Evolutionary conservation across 2,329 filamentous ascomycete genomes (phyloP), one percentile per base, ranked within the genome.

Genomic region (Colletotrichum liriopes): DNA sequence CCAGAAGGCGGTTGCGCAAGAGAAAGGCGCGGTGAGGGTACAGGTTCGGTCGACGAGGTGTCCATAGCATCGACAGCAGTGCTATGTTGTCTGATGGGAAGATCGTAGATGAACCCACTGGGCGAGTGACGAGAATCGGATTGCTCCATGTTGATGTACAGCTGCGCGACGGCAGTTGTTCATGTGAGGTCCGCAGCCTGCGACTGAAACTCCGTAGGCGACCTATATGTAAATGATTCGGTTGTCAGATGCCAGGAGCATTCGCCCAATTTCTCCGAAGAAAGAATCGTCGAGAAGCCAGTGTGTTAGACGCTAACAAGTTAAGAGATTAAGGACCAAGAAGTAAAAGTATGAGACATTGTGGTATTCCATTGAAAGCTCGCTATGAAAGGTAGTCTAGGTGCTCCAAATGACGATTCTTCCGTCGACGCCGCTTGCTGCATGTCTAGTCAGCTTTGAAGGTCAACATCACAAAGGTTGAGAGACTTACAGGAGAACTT

Each of bases 401-500:
- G 87, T 86, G 75, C 87, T 88, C 93, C 93, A 96, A 76, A 96
- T 90, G 62, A 96, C 93, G 76, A 96, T 86, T 78, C 94, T 90
- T 74, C 94, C 94, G 81, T 96, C 94, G 65, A 96, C 93, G 76
- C 94, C 94, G 81, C 92, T 95, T 75, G 93, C 93, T 95, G 78
- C 74, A 77, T 73, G 81, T 78, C 84, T 63, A 59, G 43, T 74
- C 73, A 74, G 74, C 75, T 39, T 73, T 62, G 9, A 49, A 49
- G 16, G 39, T 37, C 14, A 43, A 41, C n/a, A 49, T 20, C 64
- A 65, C 37, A 41, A 29, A 55, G 43, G 32, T 6, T 61, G 60
- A 32, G 58, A 55, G 76, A 89, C 93, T 91, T 90, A 94, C 93
- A 96, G 84, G 93, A 98, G 77, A 98, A 96, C 83, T 95, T 94